Base-by-base conservation (phyloP, 306 rosid genomes). In the Macrotyloma uniflorum region DNA sequence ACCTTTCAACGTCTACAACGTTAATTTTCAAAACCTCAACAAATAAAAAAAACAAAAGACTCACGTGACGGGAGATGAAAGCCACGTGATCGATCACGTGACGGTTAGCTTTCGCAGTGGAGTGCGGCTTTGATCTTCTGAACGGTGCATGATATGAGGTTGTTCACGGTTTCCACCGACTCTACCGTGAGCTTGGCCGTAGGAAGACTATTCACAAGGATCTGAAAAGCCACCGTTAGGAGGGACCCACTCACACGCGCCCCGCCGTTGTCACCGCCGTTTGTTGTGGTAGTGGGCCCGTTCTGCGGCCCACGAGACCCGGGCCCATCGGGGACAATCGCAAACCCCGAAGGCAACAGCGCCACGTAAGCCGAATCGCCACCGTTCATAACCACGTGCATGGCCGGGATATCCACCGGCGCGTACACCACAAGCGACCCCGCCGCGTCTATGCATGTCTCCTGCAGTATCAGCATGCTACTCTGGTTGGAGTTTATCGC, bases 331-430 rank as follows among this genome's bases (percentile, higher is more conserved):
- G 98, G 98, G 0, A 91, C 97, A 4, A 95, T 85, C 0, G 98
- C 93, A 4, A 95, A 95, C 1, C 98, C 98, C 0, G 98, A 95
- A 0, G 98, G 98, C 0, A 95, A 78, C 4, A 95, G 47, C 0
- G 98, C 98, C 86, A 95, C 98, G 70, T 95, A 95, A 14, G 98
- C 97, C 0, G 98, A 95, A 61, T 95, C 98, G 0, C 98, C 98
- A 3, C 98, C 98, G 85, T 88, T 95, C 98, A 95, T 92, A 5
- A 95, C 98, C 1, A 89, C 91, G 49, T 95, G 98, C 97, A 95
- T 95, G n/a, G 98, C 98, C 0, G 98, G 98, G 5, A 92, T 92
- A 58, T 95, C 98, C 0, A 95, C 98, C 3, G 98, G 98, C 83
- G 98, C 98, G 91, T 92, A 95, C 59, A 95, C 98, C 4, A 95